Evolutionary conservation across 768 basidiomycete genomes (phyloP), one percentile per base, ranked within the genome.

Genomic region (Solioccasus polychromus): DNA sequence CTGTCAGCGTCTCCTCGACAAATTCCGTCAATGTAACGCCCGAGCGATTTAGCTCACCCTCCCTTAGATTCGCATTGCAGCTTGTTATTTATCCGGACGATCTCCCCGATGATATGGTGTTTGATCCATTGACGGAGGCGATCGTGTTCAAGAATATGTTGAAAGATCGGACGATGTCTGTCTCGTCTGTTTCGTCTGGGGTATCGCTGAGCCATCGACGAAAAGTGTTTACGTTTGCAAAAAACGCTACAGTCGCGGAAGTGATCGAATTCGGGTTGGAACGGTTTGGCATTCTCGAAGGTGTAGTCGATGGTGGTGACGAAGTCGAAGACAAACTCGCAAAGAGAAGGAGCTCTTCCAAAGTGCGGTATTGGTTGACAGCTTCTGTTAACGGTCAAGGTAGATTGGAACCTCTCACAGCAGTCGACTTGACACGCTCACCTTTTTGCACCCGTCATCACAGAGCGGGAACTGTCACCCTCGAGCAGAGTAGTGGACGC

Each of bases 261-360:
- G 93, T 94, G 12, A 92, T 96, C 30, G 96, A 99, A 64, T 73
- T 89, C 29, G 88, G 86, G 5, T 62, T 99, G 51, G 96, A 97
- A 60, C 71, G 92, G 47, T 97, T 98, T 60, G 96, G 96, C 3
- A 96, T 99, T 45, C 71, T 80, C 28, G 95, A 96, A 30, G 96
- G 94, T n/a, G 92, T 99, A 2, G 95, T 98, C 3, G 94, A 97
- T 63, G 96, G 96, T 2, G 96, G 96, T 2, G 96, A 99, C 63
- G 95, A 97, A 59, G 80, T 99, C 1, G 96, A 99, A 66, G 95
- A 97, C 62, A 93, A 95, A 62, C 72, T 83, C 26, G 74, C 79
- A 7, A 92, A 92, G 68, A 73, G 93, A 47, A 75, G 85, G 52
- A 95, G 91, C 60, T 73, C 79, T 7, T 66, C 78, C 8, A 76